Base-by-base conservation (phyloP, 202 grass and related monocot genomes). In the Setaria italica region DNA sequence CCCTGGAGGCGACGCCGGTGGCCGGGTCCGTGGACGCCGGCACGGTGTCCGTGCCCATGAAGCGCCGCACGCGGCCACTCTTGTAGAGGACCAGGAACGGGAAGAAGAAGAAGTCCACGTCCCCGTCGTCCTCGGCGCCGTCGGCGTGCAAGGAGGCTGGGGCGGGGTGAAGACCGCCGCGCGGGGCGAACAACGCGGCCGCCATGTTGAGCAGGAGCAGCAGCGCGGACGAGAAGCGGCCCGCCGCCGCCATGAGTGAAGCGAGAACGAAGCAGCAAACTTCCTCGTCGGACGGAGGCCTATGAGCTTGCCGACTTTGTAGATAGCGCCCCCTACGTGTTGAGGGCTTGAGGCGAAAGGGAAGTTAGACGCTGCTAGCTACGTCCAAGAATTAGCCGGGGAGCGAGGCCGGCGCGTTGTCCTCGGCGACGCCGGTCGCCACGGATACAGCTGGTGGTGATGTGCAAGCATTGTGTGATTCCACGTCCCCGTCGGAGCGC, bases 1-100 rank as follows among this genome's bases (percentile, higher is more conserved):
- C 94, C 33, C 86, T 82, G 20, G 90, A 88, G 47, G 72, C 72
- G 45, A 95, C 86, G 33, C 84, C 81, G 21, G 86, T 89, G 63
- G 29, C 66, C 2, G 77, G 84, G 72, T 89, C 84, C 30, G 65
- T 83, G 43, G 69, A 39, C 0, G 88, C 77, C 50, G 86, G 88
- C 56, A 92, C 90, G 39, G 83, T 76, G 72, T 91, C 90, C 72
- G 88, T 84, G 81, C 86, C 88, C 9, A 82, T 81, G 72, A 95
- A 77, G 16, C 94, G 91, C 67, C 76, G 34, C 12, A 88, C 88
- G 63, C 89, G 92, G 45, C 92, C 92, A 58, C 84, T 94, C 84
- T 85, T 93, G 85, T 90, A 93, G 46, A 84, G 80, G 7, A 83
- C 48, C 3, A 88, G 47, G 66, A 79, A 88, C 5, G 86, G 86